These are phyloP conservation scores for Pholiota adiposa DNA, from an alignment of 1,284 basidiomycete genomes.

Conservation along the genomic window DNA sequence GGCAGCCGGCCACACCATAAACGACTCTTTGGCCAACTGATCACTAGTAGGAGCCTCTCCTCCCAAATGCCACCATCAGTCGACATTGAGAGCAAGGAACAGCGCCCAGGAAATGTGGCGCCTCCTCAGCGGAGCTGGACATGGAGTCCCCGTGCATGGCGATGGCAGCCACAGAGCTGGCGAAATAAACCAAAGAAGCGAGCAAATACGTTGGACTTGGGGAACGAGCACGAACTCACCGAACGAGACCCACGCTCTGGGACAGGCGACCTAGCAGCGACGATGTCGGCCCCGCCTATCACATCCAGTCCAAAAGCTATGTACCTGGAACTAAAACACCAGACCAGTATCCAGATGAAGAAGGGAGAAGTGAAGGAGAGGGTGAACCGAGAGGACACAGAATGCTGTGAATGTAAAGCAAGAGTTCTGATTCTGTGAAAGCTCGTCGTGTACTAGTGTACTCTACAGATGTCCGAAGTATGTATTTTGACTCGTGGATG, in stretches of 20 bases:
- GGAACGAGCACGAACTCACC: background rate
- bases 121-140: background rate
- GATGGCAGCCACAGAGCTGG: background rate
- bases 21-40: too few relatives aligned
- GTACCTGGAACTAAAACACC: background rate
- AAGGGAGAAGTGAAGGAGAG: background rate
- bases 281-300: background rate
- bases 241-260: background rate
- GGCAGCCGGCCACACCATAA: too few relatives aligned
- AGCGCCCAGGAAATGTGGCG: background rate
- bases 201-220: background rate
- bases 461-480: background rate
- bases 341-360: background rate
- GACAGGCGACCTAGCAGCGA: background rate
- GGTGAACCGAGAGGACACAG: background rate
- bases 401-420: conserved; percentile 3
- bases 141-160: background rate
- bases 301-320: background rate
- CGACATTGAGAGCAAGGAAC: background rate
- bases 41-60: background rate
- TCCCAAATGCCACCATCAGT: background rate
- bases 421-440: background rate
- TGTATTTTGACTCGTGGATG: background rate
- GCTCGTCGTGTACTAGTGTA: too few relatives aligned
- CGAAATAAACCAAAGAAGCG: background rate